Conservation (phyloP, 331 rosid species). For the Malus hybrid region DNA sequence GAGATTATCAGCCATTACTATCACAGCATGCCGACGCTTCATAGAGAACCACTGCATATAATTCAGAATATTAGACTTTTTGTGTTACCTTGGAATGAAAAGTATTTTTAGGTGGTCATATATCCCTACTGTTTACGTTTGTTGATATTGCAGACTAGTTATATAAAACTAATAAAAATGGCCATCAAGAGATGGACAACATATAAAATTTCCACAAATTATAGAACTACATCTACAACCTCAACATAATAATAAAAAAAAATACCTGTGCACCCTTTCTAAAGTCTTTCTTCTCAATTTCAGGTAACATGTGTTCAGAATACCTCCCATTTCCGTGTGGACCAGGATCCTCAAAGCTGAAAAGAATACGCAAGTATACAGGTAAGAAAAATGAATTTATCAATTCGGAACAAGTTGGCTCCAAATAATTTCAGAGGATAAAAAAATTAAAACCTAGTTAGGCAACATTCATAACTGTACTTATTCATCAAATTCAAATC, state of each 20-base stretch:
- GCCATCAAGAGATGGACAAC: too few relatives aligned
- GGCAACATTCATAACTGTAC: neutral
- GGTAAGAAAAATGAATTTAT: neutral
- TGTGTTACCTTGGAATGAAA: too few relatives aligned
- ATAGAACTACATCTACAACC: conserved; percentile 6
- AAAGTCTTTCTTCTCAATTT: conserved; percentile 84
- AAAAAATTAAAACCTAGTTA: neutral
- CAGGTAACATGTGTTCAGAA: conserved; percentile 93
- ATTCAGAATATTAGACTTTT: neutral
- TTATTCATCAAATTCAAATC: neutral
- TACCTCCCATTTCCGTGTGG: conserved; percentile 98
- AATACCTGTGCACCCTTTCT: conserved; percentile 99
- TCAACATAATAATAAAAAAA: conserved; percentile 3
- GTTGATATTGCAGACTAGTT: neutral
- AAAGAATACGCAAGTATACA: neutral
- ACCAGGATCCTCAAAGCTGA: conserved; percentile 97
- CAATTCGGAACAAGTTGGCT: neutral
- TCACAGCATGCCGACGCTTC: conserved; percentile 92
- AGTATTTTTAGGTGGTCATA: too few relatives aligned
- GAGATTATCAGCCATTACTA: conserved; percentile 73
- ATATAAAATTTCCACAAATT: neutral
- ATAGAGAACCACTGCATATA: conserved; percentile 88
- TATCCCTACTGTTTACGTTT: neutral
- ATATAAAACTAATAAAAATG: neutral
- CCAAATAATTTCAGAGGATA: neutral